Conservation (phyloP, 1,139 yeast genomes). For the Pneumocystis sp. region DNA sequence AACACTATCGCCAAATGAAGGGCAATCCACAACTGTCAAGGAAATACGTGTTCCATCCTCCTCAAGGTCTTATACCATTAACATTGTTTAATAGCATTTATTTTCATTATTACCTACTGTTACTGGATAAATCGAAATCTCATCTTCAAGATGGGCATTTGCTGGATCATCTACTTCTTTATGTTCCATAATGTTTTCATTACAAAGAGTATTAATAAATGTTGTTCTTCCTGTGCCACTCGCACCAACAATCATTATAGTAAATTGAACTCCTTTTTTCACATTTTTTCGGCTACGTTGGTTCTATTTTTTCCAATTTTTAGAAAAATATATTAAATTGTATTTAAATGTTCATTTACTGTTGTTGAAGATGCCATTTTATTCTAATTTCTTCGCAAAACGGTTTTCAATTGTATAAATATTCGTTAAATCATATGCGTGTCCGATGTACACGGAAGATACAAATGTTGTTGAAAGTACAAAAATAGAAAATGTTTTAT, state of each 20-base stretch:
- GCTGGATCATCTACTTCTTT: conserved; percentile 28
- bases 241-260: conserved; percentile 62
- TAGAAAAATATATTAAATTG: neutral
- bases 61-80: conserved; percentile 11
- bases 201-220: conserved; percentile 73
- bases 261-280: conserved; percentile 71
- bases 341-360: neutral
- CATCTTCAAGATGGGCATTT: conserved; percentile 33
- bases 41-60: conserved; percentile 63
- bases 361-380: neutral
- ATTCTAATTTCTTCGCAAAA: neutral
- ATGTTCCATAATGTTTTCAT: conserved; percentile 50
- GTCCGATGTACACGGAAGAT: neutral
- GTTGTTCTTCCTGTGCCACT: conserved; percentile 75
- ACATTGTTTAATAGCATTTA: neutral
- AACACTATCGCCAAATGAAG: conserved; percentile 87
- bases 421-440: neutral
- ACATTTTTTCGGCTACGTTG: conserved; percentile 46
- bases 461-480: neutral
- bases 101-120: conserved; percentile 23
- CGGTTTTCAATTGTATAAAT: neutral
- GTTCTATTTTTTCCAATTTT: neutral
- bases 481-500: neutral
- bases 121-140: conserved; percentile 34
- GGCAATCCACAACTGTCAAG: conserved; percentile 74